Evolutionary conservation across 176 grass and related monocot genomes (phyloP).

Genomic region (Chloris gayana): DNA sequence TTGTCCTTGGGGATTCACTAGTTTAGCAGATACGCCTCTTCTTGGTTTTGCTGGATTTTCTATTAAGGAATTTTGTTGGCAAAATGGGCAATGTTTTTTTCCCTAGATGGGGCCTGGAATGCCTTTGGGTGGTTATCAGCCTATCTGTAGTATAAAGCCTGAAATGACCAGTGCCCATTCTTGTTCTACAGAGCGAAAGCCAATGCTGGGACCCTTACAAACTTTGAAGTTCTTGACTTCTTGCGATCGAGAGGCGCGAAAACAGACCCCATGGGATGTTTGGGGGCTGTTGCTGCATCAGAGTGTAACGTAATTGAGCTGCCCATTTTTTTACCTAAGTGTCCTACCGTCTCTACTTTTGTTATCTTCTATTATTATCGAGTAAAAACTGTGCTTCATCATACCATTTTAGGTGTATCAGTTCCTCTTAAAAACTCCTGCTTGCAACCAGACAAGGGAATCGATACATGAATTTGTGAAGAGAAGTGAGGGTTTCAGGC

Average conservation of each 20-base stretch:
- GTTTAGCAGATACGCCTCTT: too few relatives aligned
- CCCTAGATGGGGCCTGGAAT: not conserved
- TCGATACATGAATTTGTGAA: constrained; percentile 56
- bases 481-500: constrained; percentile 69
- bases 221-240: constrained; percentile 85
- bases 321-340: constrained; percentile 11
- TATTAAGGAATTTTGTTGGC: not conserved
- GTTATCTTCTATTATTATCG: not conserved
- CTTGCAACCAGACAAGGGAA: constrained; percentile 71
- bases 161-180: not conserved
- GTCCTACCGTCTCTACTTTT: not conserved
- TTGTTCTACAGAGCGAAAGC: constrained; percentile 54
- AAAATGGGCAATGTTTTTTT: not conserved
- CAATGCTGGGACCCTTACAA: constrained; percentile 69
- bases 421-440: constrained; percentile 60
- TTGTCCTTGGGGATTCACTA: not conserved
- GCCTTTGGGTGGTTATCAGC: constrained; percentile 2
- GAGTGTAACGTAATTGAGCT: constrained; percentile 64
- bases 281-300: constrained; percentile 73
- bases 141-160: not conserved
- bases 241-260: constrained; percentile 72
- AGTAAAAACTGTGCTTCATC: not conserved
- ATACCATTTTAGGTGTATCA: constrained; percentile 58
- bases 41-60: not conserved
- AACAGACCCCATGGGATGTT: constrained; percentile 79